Evolutionary conservation across 2,329 filamentous ascomycete genomes (phyloP).

Genomic region (Fusarium verrucosum): DNA sequence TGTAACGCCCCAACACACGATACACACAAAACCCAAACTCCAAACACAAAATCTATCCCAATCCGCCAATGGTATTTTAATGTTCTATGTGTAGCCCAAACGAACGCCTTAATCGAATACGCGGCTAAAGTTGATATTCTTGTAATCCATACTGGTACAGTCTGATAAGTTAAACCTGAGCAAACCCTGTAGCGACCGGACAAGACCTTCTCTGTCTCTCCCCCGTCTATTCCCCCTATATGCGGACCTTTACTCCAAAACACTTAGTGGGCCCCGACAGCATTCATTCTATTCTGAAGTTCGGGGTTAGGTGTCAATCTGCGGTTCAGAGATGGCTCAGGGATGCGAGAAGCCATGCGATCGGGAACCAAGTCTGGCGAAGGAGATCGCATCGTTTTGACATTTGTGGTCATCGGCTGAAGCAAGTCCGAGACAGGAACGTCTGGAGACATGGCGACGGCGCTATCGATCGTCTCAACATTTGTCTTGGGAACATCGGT

Average conservation of each 20-base stretch:
- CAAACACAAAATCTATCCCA: background rate
- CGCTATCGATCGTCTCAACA: conserved; percentile 56
- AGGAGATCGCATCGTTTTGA: conserved; percentile 63
- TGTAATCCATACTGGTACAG: conserved; percentile 26
- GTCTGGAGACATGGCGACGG: conserved; percentile 62
- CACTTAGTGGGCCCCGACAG: conserved; percentile 29
- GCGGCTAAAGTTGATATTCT: conserved; percentile 5
- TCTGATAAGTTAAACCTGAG: conserved; percentile 14
- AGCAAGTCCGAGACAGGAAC: conserved; percentile 63
- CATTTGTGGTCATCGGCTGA: conserved; percentile 61
- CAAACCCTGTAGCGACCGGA: conserved; percentile 25
- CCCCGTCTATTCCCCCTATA: background rate
- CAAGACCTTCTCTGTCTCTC: conserved; percentile 24
- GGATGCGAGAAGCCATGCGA: conserved; percentile 67
- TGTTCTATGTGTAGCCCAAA: background rate
- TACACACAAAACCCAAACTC: background rate
- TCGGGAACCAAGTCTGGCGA: conserved; percentile 71
- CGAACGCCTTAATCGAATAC: background rate
- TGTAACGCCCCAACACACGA: background rate
- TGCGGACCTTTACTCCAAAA: background rate
- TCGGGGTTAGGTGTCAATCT: conserved; percentile 61
- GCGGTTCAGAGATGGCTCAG: conserved; percentile 56
- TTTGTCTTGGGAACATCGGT: conserved; percentile 57
- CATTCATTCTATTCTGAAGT: conserved; percentile 50
- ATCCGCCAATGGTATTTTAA: background rate